These are phyloP conservation scores for Naumovozyma castellii DNA, from an alignment of 805 yeast species.

Conservation along the genomic window DNA sequence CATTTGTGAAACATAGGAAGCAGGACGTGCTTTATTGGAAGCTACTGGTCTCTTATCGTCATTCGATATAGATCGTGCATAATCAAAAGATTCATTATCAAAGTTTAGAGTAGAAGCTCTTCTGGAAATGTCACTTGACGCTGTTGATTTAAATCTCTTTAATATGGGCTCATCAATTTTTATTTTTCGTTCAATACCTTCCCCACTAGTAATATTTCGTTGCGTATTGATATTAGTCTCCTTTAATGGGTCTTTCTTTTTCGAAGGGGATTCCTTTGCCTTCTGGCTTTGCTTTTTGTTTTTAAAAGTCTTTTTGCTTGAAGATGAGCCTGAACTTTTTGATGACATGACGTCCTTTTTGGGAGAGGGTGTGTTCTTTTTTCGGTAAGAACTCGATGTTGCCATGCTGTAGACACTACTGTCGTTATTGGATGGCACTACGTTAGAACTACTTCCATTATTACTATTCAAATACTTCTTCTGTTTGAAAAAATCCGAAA, in stretches of 20 bases:
- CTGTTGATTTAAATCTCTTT: constrained; percentile 20
- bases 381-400: not conserved
- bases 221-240: not conserved
- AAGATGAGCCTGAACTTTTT: constrained; percentile 3
- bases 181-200: not conserved
- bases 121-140: constrained; percentile 23
- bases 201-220: not conserved
- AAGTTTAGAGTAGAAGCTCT: constrained; percentile 25
- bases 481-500: constrained; percentile 29
- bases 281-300: constrained; percentile 3
- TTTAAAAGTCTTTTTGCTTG: constrained; percentile 5
- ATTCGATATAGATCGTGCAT: constrained; percentile 6
- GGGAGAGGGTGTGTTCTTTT: constrained; percentile 1
- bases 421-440: not conserved
- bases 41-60: constrained; percentile 11
- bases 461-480: constrained; percentile 4
- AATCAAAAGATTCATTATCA: constrained; percentile 15
- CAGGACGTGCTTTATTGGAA: constrained; percentile 33
- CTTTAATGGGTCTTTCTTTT: not conserved
- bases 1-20: constrained; percentile 44
- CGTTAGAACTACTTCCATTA: constrained; percentile 1
- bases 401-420: not conserved
- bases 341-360: constrained; percentile 1
- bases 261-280: not conserved
- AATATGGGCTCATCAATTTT: constrained; percentile 10